Evolutionary conservation across 257 asterid genomes (phyloP).

Genomic region (Scutellaria barbata): DNA sequence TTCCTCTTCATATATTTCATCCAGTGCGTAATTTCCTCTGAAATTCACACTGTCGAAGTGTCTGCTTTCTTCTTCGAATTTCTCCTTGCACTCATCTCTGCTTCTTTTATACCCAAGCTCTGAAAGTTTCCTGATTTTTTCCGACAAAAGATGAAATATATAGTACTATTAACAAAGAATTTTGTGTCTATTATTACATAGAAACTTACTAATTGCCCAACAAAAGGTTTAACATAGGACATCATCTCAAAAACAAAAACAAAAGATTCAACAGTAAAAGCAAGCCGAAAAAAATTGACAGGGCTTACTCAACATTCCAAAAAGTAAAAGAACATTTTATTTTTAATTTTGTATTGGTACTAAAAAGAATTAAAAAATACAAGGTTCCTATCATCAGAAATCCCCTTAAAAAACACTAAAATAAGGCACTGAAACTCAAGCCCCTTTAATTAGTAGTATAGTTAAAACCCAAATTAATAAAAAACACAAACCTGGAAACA

Average conservation of each 20-base stretch:
- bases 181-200: too few relatives aligned
- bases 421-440: constrained; percentile 32
- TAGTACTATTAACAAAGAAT: too few relatives aligned
- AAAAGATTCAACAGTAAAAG: neutral
- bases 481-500: constrained; percentile 60
- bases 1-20: constrained; percentile 47
- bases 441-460: neutral
- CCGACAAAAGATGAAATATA: neutral
- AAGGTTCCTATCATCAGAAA: neutral
- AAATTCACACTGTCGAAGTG: constrained; percentile 43
- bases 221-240: constrained; percentile 1
- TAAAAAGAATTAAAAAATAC: neutral
- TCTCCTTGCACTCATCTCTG: constrained; percentile 73
- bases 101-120: constrained; percentile 67
- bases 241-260: constrained; percentile 20
- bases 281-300: neutral
- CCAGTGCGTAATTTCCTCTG: constrained; percentile 49
- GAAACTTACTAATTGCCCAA: neutral
- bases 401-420: neutral
- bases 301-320: constrained; percentile 33
- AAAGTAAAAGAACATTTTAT: constrained; percentile 27
- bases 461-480: neutral
- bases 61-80: constrained; percentile 64
- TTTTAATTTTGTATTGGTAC: neutral
- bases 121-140: constrained; percentile 63